Evolutionary conservation across 169 alveolate species (phyloP), one percentile per base, ranked within the genome.

Genomic region (Cyclospora cayetanensis): DNA sequence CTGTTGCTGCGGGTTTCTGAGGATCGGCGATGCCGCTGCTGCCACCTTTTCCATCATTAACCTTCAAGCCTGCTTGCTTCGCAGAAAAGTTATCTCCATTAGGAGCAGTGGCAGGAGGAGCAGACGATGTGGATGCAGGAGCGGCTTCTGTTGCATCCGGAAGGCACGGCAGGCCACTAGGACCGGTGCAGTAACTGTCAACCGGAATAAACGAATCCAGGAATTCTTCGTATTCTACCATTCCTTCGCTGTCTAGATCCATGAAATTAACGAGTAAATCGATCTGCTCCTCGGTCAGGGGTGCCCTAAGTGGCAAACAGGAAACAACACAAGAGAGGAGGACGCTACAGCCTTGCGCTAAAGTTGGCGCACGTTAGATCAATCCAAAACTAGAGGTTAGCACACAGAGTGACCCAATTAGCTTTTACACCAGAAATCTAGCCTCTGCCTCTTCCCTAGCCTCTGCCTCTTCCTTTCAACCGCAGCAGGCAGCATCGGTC

Each of bases 201-300:
- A 93, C 96, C 25, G 95, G 95, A 29, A 83, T 82, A 34, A 94
- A 94, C 15, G 95, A 94, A 42, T 94, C 95, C 34, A 94, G 66
- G 41, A 93, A 94, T 52, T 93, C 95, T 50, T 85, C 94, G 63
- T 94, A 94, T 43, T 94, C 94, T 18, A 94, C 74, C 83, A 91
- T 85, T 15, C 94, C 96, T 7, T 94, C 95, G 46, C 91, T 72
- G 86, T 94, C 96, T 9, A 80, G 25, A 37, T 91, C 94, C 60
- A 94, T 92, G n/a, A 90, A 79, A 65, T 91, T 83, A 2, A 93
- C 94, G 39, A 94, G 70, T 31, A 74, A 85, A 68, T 94, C 96
- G n/a, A 94, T 94, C 68, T 94, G 96, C 55, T 93, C 95, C 52
- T 94, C 96, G 11, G 96, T 93, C 87, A 94, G 89, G 31, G 96